Base-by-base conservation (phyloP, 192 early-diverging fungal species). In the Podila verticillata region DNA sequence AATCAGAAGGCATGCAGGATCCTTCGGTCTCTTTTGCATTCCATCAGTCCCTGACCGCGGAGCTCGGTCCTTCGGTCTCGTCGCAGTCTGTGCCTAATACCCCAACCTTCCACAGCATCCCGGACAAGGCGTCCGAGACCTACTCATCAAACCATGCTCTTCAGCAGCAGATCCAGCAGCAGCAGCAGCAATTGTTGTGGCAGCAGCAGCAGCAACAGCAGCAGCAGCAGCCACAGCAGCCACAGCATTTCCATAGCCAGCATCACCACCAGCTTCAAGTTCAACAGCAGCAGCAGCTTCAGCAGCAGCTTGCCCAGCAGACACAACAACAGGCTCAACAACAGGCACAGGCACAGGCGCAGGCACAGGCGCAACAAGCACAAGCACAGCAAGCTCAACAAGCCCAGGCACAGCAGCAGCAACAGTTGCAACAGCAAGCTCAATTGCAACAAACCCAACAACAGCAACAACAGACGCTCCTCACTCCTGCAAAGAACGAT, bases 31-130 rank as follows among this genome's bases (percentile, higher is more conserved):
- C 63, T 7, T 79, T 51, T 57, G 75, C 70, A 17, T 79, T 79
- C 49, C 75, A 79, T 28, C 48, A 68, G 17, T 63, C 68, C 20
- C 35, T 67, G 54, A 63, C 39, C 29, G 31, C 70, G 26, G 77
- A 80, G 32, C 61, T 72, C 57, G 77, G 56, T 54, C 12, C 26
- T 24, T 54, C 51, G 8, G 5, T 26, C 51, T 24, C 22, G 3
- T 54, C 51, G 22, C 63, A 66, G 39, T 80, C 77, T 17, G 77
- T 70, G 13, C 72, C 77, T 12, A 80, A 70, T 1, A 80, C 77
- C 29, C 77, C 77, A 29, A 48, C 72, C 20, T 80, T 80, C 44
- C 75, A 65, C 15, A 60, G 49, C 17, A 65, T 63, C 24, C 77
- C 68, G 2, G 77, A 80, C 66, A 80, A 80, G 70, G 57, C n/a